These are phyloP conservation scores for Vinca minor DNA, from an alignment of 257 asterid genomes.

Conservation along the genomic window DNA sequence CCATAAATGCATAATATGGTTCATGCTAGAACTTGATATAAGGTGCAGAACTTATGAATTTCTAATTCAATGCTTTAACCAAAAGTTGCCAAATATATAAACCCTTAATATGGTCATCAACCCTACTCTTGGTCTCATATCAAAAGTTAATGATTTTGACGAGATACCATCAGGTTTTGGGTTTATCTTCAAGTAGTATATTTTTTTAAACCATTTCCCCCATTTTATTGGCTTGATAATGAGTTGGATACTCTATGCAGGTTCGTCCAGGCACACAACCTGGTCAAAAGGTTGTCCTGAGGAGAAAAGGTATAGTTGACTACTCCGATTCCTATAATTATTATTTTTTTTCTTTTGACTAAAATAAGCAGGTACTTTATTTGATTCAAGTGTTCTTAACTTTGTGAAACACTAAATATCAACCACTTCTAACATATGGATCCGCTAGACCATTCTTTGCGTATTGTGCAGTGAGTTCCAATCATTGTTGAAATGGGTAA, in stretches of 20 bases:
- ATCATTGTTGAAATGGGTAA: no score
- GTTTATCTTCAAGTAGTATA: neutral
- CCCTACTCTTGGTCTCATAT: neutral
- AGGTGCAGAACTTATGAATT: neutral
- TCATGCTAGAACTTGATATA: neutral
- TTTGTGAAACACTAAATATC: no score
- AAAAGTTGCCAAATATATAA: neutral
- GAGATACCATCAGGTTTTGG: neutral
- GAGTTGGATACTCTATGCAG: constrained; percentile 27
- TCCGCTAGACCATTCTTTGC: no score
- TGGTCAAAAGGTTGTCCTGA: constrained; percentile 86
- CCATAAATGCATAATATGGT: neutral
- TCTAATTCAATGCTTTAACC: neutral
- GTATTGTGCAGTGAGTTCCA: no score
- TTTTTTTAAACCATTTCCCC: neutral
- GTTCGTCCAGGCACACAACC: constrained; percentile 95
- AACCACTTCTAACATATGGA: no score
- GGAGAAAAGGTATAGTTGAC: constrained; percentile 51
- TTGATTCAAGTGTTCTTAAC: no score
- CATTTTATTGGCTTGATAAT: neutral
- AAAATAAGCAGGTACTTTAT: no score
- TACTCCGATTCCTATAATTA: neutral
- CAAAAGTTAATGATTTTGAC: no score
- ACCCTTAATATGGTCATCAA: neutral
- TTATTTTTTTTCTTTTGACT: no score